Base-by-base conservation (phyloP, 371 early-diverging fungal genomes). In the Mucor indicus region DNA sequence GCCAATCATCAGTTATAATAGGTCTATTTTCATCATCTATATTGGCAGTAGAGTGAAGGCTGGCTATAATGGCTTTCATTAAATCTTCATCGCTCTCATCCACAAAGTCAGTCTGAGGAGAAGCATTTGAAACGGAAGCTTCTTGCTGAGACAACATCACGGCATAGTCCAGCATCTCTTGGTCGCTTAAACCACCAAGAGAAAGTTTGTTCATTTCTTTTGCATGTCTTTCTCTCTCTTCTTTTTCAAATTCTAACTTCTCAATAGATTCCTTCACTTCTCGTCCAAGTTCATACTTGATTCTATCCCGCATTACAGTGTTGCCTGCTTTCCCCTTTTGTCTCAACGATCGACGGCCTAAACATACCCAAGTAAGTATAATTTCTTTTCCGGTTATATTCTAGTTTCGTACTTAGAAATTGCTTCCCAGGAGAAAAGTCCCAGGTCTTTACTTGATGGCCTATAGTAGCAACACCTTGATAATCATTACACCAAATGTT, bases 111-210 rank as follows among this genome's bases (percentile, higher is more conserved):
- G 19, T 44, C 1, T 13, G 15, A 16, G 30, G 4, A 25, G 53
- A 29, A 8, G 19, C 11, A 24, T 66, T 67, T 25, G 11, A 21
- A 12, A n/a, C 24, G 24, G 36, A 3, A 13, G 8, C 2, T 25
- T 51, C 53, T 53, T 53, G 53, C 35, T 66, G 61, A 21, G 75
- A 75, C 10, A 78, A 15, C 74, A 78, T 73, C 49, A 75, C 43
- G 2, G 75, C 79, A 54, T 75, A 75, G 2, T 60, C 69, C 19
- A 78, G 27, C 61, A 70, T 62, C 44, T 78, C 79, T 36, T 69
- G 62, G 25, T 78, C 74, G 0, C 74, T 63, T 27, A 78, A 38
- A 3, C 71, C 75, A 10, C 64, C 67, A 50, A 72, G 25, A 9
- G 73, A 64, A 25, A 64, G 27, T 25, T 67, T 69, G 22, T 67